Percentiles rank a stretch among this genome's conserved stretches.
These are phyloP conservation scores for Parsonsia alboflavescens DNA, from an alignment of 257 asterid species.

Conservation along the genomic window DNA sequence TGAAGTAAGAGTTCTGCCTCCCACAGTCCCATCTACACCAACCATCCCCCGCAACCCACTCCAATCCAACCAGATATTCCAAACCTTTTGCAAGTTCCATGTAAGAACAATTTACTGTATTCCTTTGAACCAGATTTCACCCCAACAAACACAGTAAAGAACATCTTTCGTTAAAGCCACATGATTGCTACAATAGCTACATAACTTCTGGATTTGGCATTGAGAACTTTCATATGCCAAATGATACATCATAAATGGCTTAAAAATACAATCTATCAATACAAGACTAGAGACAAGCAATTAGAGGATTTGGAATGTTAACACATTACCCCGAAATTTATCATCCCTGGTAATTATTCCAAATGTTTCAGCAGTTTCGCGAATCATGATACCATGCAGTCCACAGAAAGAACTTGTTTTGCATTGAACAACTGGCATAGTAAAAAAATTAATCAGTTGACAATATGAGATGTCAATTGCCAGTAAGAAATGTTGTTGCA, in stretches of 20 bases:
- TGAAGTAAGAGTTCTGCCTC: neutral
- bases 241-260: neutral
- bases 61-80: neutral
- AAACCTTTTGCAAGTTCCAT: neutral
- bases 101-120: neutral
- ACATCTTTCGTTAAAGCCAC: too few relatives aligned
- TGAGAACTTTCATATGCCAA: neutral
- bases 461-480: neutral
- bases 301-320: constrained; percentile 4
- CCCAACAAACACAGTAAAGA: neutral
- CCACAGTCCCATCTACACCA: neutral
- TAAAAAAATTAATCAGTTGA: constrained; percentile 8
- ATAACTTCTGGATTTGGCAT: neutral
- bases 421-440: constrained; percentile 61
- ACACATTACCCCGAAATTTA: constrained; percentile 62
- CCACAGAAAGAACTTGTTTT: constrained; percentile 47
- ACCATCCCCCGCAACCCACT: neutral
- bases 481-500: neutral
- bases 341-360: constrained; percentile 76
- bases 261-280: neutral
- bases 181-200: too few relatives aligned
- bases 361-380: constrained; percentile 81
- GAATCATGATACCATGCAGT: constrained; percentile 69
- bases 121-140: neutral
- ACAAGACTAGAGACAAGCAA: neutral